phyloP scores from a whole-genome alignment of 805 yeast genomes.

The Ogataea methylovora region DNA sequence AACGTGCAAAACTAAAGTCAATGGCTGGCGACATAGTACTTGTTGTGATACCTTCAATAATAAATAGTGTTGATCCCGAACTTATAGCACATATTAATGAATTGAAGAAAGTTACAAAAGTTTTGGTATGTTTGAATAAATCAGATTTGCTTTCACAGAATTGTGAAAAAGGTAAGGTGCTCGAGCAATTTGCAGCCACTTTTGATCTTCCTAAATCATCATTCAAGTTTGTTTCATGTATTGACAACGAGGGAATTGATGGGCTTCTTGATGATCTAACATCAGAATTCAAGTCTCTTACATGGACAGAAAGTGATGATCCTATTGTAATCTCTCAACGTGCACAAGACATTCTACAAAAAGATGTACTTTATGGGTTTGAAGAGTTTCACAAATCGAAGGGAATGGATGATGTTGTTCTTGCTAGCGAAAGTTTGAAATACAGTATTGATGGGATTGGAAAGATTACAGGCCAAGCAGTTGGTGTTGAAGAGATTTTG shows the following conservation, averaged over 20 bases:
- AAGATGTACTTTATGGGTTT: conserved; percentile 73
- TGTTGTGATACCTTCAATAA: conserved; percentile 49
- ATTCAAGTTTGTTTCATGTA: conserved; percentile 51
- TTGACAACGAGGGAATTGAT: conserved; percentile 41
- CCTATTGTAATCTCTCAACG: conserved; percentile 72
- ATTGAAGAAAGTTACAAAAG: conserved; percentile 20
- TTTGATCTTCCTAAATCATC: background rate
- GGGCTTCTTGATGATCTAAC: conserved; percentile 36
- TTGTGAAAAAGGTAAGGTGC: conserved; percentile 8
- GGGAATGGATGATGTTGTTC: conserved; percentile 58
- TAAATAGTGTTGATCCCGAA: conserved; percentile 25
- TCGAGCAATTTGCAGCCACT: conserved; percentile 16
- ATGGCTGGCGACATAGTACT: conserved; percentile 58
- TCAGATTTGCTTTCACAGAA: conserved; percentile 34
- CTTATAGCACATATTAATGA: conserved; percentile 30
- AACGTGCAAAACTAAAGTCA: conserved; percentile 60
- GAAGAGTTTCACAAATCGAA: conserved; percentile 49
- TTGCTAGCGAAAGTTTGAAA: conserved; percentile 71
- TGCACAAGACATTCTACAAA: conserved; percentile 62
- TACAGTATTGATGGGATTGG: conserved; percentile 83
- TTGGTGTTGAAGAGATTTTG: conserved; percentile 84
- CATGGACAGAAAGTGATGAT: conserved; percentile 44
- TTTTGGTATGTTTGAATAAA: conserved; percentile 52
- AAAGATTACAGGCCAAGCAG: conserved; percentile 80
- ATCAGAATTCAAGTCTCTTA: conserved; percentile 35